These are phyloP conservation scores for Colletotrichum echinochloae DNA, from an alignment of 2,329 filamentous ascomycete species.

Conservation along the genomic window DNA sequence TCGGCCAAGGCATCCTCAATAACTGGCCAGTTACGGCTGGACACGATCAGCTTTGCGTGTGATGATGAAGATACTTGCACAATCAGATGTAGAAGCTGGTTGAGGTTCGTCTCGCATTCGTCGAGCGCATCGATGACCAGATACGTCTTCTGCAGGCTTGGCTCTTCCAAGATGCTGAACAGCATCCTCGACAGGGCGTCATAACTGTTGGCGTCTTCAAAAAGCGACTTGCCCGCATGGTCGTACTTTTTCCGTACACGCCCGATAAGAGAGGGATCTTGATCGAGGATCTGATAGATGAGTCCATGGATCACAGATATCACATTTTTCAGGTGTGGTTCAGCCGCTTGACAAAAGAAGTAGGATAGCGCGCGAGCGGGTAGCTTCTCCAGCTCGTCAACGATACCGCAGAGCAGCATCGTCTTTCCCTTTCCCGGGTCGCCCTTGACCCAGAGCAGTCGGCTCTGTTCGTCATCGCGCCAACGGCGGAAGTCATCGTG, in stretches of 20 bases:
- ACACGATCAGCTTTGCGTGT: conserved; percentile 56
- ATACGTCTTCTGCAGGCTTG: conserved; percentile 44
- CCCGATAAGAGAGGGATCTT: conserved; percentile 7
- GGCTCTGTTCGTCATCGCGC: conserved; percentile 37
- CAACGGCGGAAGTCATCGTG: conserved; percentile 46
- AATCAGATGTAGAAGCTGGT: conserved; percentile 53
- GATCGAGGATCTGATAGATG: conserved; percentile 52
- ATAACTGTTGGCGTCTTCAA: conserved; percentile 51
- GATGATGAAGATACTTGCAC: not conserved
- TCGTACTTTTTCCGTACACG: conserved; percentile 27
- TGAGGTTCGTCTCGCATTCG: not conserved
- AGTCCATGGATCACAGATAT: conserved; percentile 57
- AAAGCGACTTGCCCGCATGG: conserved; percentile 49
- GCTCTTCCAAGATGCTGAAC: conserved; percentile 52
- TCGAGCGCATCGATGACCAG: conserved; percentile 51
- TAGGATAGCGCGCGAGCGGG: conserved; percentile 40
- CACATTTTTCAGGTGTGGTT: conserved; percentile 52
- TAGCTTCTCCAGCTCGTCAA: conserved; percentile 47
- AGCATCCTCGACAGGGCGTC: conserved; percentile 53
- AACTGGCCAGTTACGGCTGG: conserved; percentile 55
- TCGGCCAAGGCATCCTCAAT: conserved; percentile 51
- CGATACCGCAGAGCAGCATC: conserved; percentile 55
- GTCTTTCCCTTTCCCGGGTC: conserved; percentile 59
- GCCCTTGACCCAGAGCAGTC: conserved; percentile 53
- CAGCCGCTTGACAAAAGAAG: conserved; percentile 59